Conservation (phyloP, 2,329 filamentous ascomycete species). For the Nigrospora sphaerica region DNA sequence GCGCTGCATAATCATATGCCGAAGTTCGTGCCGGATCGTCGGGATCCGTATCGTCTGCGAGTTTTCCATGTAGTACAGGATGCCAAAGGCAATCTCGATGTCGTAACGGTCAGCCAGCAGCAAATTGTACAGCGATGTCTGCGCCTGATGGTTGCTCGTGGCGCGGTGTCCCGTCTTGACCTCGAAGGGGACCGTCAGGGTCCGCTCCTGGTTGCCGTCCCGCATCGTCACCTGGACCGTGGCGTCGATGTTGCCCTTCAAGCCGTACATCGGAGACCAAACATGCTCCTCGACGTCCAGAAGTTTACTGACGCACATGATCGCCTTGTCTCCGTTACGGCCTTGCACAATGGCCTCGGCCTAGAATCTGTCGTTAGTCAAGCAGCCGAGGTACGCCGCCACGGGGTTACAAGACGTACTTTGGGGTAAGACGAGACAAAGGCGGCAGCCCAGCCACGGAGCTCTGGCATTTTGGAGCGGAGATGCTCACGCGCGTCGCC, state of each 20-base stretch:
- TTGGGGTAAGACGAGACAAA: slow-evolving; percentile 70
- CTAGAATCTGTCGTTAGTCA: slow-evolving; percentile 31
- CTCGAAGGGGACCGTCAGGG: slow-evolving; percentile 84
- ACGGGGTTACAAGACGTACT: slow-evolving; percentile 32
- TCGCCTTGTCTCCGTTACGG: slow-evolving; percentile 66
- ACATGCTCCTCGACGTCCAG: slow-evolving; percentile 96
- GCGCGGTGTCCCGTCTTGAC: slow-evolving; percentile 88
- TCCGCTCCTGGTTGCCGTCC: slow-evolving; percentile 58
- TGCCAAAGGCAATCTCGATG: slow-evolving; percentile 80
- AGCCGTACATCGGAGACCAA: slow-evolving; percentile 94
- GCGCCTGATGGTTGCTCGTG: slow-evolving; percentile 77
- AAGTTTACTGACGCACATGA: slow-evolving; percentile 84
- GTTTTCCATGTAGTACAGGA: slow-evolving; percentile 92
- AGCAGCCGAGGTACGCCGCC: not conserved
- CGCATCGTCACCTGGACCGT: slow-evolving; percentile 83
- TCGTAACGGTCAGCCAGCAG: slow-evolving; percentile 92
- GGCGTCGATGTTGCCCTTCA: slow-evolving; percentile 97
- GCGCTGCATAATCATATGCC: slow-evolving; percentile 94
- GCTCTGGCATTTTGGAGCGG: slow-evolving; percentile 71
- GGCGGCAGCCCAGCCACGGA: slow-evolving; percentile 74
- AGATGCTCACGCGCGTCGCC: slow-evolving; percentile 72
- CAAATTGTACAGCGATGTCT: slow-evolving; percentile 90
- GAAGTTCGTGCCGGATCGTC: slow-evolving; percentile 77
- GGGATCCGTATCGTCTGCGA: slow-evolving; percentile 82
- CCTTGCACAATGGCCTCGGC: slow-evolving; percentile 69